A percentile compares a stretch with the other conserved stretches of the same genome.
phyloP scores from a whole-genome alignment of 257 asterid genomes.

The Solanum medicagineum region DNA sequence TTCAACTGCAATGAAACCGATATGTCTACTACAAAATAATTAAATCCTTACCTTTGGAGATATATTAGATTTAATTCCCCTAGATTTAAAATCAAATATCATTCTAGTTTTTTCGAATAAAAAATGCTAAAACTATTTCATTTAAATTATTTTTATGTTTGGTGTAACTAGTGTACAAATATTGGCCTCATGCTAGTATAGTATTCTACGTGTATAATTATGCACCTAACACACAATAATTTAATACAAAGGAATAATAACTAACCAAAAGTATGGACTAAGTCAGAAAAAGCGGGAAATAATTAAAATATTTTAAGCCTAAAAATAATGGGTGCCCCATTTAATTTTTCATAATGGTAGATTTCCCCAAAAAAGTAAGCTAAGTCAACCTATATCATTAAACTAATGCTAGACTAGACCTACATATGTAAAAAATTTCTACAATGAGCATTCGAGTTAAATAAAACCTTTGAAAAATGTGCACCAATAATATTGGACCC shows the following conservation, averaged over 20 bases:
- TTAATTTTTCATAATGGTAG: not conserved
- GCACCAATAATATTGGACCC: not conserved
- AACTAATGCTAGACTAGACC: not conserved
- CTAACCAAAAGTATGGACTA: slow-evolving; percentile 8
- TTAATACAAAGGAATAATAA: not conserved
- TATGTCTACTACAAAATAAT: not conserved
- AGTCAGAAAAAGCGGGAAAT: not conserved
- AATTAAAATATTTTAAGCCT: not conserved
- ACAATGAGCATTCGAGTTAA: not conserved
- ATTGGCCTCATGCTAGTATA: slow-evolving; percentile 1
- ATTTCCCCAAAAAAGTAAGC: slow-evolving; percentile 1
- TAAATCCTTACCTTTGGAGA: not conserved
- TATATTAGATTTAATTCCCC: not conserved
- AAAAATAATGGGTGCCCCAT: not conserved
- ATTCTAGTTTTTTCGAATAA: not conserved
- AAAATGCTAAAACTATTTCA: not conserved
- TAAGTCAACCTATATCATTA: slow-evolving; percentile 14
- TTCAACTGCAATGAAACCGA: not conserved
- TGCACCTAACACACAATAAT: not conserved
- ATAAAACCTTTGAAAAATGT: not conserved
- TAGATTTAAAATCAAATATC: not conserved
- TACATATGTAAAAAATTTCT: not conserved
- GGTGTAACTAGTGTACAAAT: not conserved
- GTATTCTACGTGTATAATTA: slow-evolving; percentile 2
- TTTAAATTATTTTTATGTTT: too few species aligned